These are phyloP conservation scores for Metschnikowia peoriensis DNA, from an alignment of 805 yeast genomes.

Conservation along the genomic window DNA sequence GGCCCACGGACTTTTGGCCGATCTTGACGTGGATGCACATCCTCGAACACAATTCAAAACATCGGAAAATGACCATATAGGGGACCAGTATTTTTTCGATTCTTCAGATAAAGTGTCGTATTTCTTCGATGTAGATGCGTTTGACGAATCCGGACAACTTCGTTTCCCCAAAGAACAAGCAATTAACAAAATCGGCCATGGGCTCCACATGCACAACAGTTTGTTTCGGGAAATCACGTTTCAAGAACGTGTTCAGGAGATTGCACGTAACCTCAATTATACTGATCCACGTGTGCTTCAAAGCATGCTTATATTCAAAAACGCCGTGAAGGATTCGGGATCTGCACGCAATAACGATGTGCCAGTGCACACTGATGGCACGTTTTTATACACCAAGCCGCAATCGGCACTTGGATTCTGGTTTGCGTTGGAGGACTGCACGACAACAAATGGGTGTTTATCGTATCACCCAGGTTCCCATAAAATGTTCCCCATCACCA, in stretches of 20 bases:
- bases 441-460: constrained; percentile 63
- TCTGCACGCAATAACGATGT: constrained; percentile 51
- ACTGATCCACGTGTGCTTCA: constrained; percentile 71
- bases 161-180: constrained; percentile 52
- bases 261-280: constrained; percentile 53
- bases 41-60: constrained; percentile 74
- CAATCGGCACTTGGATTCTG: constrained; percentile 74
- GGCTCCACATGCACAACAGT: constrained; percentile 57
- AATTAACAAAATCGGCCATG: constrained; percentile 79
- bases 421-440: constrained; percentile 79
- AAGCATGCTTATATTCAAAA: constrained; percentile 77
- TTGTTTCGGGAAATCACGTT: constrained; percentile 52
- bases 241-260: constrained; percentile 45
- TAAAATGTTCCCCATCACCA: constrained; percentile 50
- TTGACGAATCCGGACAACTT: constrained; percentile 52
- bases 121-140: constrained; percentile 72
- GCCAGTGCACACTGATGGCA: constrained; percentile 76
- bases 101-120: constrained; percentile 67
- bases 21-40: constrained; percentile 54
- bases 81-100: constrained; percentile 67
- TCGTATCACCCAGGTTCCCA: constrained; percentile 73
- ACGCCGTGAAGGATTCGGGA: constrained; percentile 40
- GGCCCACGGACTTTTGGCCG: constrained; percentile 44
- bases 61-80: constrained; percentile 56
- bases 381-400: constrained; percentile 70